Percentiles rank a stretch among this genome's conserved stretches.
Conservation (phyloP, 768 basidiomycete species). For the Suillus subluteus region DNA sequence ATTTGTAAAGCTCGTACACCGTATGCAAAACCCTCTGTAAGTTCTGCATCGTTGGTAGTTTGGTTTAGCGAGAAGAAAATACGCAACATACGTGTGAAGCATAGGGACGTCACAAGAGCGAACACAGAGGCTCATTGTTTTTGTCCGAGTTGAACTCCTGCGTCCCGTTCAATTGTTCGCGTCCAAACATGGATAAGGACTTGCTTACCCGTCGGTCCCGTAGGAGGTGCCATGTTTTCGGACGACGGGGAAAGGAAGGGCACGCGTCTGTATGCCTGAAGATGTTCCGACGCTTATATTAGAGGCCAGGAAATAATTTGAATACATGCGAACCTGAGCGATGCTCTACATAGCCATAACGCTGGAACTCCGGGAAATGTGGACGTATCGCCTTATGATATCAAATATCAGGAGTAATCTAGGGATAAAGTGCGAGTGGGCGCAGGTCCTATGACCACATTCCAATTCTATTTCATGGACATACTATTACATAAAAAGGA, state of each 20-base stretch:
- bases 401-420: no score
- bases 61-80: no score
- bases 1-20: no score
- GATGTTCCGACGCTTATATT: background rate
- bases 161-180: background rate
- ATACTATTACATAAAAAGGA: no score
- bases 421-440: no score
- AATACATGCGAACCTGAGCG: background rate
- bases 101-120: slow-evolving; percentile 25
- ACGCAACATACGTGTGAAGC: slow-evolving; percentile 63
- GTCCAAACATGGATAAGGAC: background rate
- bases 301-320: background rate
- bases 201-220: slow-evolving; percentile 45
- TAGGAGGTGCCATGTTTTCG: slow-evolving; percentile 37
- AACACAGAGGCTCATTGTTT: no score
- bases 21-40: no score
- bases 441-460: no score
- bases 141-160: no score
- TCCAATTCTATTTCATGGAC: no score
- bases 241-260: slow-evolving; percentile 7
- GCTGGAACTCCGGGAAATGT: background rate
- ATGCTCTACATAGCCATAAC: background rate
- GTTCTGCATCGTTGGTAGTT: no score
- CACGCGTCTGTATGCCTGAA: background rate
- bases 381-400: no score